Percentiles rank a stretch among this genome's conserved stretches.
Conservation (phyloP, 495 filamentous ascomycete genomes). For the Hypoxylon fuscum region DNA sequence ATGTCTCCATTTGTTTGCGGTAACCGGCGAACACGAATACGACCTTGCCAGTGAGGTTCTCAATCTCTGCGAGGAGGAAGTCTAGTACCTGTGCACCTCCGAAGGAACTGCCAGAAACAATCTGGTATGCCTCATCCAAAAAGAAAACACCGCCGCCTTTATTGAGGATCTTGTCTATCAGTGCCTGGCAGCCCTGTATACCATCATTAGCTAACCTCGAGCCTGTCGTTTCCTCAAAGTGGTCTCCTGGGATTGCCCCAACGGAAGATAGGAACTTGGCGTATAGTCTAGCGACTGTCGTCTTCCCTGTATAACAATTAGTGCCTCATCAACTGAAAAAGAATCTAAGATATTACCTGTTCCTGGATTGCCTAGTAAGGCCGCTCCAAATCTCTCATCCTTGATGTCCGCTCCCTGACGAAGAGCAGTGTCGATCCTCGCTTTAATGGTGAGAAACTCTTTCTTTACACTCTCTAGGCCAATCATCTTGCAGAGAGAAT, state of each 20-base stretch:
- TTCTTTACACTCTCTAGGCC: conserved; percentile 77
- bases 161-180: conserved; percentile 65
- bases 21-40: conserved; percentile 84
- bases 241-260: conserved; percentile 61
- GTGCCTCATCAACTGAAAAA: background rate
- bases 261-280: conserved; percentile 72
- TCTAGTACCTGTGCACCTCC: conserved; percentile 73
- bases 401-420: conserved; percentile 66
- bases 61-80: conserved; percentile 77
- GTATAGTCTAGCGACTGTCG: conserved; percentile 81
- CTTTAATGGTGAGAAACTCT: conserved; percentile 71
- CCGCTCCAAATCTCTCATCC: conserved; percentile 68
- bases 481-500: conserved; percentile 74
- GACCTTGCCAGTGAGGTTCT: conserved; percentile 77
- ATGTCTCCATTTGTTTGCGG: conserved; percentile 78
- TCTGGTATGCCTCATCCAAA: conserved; percentile 82
- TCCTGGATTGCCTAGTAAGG: conserved; percentile 81
- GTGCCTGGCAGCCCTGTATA: conserved; percentile 63
- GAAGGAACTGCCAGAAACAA: conserved; percentile 62
- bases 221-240: conserved; percentile 74
- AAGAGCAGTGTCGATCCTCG: conserved; percentile 67
- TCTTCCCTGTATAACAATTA: conserved; percentile 68
- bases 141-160: conserved; percentile 75
- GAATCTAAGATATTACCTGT: conserved; percentile 61
- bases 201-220: conserved; percentile 72